phyloP scores from a whole-genome alignment of 1,139 yeast species.

The Groenewaldozyma sp. region DNA sequence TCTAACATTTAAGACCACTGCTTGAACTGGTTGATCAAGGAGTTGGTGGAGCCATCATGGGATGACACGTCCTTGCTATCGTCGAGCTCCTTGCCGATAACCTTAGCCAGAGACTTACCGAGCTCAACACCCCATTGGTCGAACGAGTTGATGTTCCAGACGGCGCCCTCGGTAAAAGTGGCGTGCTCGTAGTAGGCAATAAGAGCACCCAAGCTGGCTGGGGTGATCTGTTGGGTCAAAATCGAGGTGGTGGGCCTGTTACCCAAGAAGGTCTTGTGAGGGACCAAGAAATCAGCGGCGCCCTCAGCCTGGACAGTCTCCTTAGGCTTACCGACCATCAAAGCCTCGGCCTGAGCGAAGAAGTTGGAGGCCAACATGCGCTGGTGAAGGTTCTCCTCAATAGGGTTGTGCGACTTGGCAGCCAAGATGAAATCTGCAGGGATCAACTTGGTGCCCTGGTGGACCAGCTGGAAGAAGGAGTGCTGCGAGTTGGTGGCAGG shows the following conservation, averaged over 20 bases:
- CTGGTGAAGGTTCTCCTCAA: conserved; percentile 89
- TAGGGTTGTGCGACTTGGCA: conserved; percentile 97
- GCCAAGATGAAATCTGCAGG: conserved; percentile 96
- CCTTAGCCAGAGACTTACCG: conserved; percentile 96
- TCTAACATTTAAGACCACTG: conserved; percentile 44
- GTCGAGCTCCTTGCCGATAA: conserved; percentile 79
- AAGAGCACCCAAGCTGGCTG: conserved; percentile 89
- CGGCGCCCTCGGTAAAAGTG: conserved; percentile 96
- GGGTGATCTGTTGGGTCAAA: conserved; percentile 90
- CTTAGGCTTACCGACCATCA: conserved; percentile 91
- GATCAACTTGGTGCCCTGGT: conserved; percentile 96
- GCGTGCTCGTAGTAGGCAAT: conserved; percentile 97
- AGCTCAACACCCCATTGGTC: conserved; percentile 99
- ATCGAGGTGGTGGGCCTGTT: conserved; percentile 98
- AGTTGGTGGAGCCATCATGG: conserved; percentile 89
- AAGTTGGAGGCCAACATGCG: conserved; percentile 96
- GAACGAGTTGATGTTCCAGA: conserved; percentile 98
- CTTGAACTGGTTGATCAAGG: conserved; percentile 90
- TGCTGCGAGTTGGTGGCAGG: conserved; percentile 99
- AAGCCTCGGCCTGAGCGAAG: conserved; percentile 97
- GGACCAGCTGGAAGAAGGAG: conserved; percentile 98
- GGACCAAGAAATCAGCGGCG: conserved; percentile 69
- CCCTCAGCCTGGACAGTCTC: conserved; percentile 84
- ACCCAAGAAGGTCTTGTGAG: conserved; percentile 95
- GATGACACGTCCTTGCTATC: conserved; percentile 44